These are phyloP conservation scores for Mycena vulgaris DNA, from an alignment of 768 basidiomycete species.

Conservation along the genomic window DNA sequence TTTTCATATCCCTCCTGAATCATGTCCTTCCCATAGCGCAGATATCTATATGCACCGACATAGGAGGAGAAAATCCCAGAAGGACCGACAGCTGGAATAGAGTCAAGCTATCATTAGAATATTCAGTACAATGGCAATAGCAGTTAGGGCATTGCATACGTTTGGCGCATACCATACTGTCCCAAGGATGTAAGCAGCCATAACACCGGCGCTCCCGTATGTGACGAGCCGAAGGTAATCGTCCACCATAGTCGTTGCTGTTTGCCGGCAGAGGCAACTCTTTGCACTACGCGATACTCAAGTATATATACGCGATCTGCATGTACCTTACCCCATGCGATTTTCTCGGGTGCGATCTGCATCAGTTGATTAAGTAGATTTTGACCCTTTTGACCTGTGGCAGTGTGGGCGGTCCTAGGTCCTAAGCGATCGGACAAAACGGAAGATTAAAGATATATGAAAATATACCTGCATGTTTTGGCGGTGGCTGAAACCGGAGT, in stretches of 20 bases:
- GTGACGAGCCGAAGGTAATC: slow-evolving; percentile 21
- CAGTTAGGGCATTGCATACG: not conserved
- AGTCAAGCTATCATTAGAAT: slow-evolving; percentile 7
- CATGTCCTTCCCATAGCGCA: slow-evolving; percentile 27
- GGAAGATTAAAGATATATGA: too few species aligned
- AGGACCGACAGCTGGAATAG: slow-evolving; percentile 34
- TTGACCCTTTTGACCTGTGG: too few species aligned
- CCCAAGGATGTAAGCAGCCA: slow-evolving; percentile 13
- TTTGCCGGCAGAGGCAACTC: not conserved
- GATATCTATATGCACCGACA: slow-evolving; percentile 24
- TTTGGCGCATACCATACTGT: not conserved
- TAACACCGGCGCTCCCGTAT: slow-evolving; percentile 12
- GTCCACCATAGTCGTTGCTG: slow-evolving; percentile 16
- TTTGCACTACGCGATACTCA: not conserved
- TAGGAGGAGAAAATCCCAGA: slow-evolving; percentile 31
- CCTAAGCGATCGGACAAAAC: too few species aligned
- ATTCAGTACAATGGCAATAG: not conserved
- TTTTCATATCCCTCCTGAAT: slow-evolving; percentile 31
- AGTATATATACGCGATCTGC: not conserved
- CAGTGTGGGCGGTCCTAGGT: too few species aligned
- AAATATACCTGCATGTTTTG: too few species aligned
- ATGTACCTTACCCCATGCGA: not conserved
- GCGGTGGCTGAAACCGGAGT: too few species aligned
- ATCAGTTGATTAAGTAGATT: too few species aligned
- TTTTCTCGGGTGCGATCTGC: too few species aligned